phyloP scores from a whole-genome alignment of 2,329 filamentous ascomycete species.

The Piedraia hortae region DNA sequence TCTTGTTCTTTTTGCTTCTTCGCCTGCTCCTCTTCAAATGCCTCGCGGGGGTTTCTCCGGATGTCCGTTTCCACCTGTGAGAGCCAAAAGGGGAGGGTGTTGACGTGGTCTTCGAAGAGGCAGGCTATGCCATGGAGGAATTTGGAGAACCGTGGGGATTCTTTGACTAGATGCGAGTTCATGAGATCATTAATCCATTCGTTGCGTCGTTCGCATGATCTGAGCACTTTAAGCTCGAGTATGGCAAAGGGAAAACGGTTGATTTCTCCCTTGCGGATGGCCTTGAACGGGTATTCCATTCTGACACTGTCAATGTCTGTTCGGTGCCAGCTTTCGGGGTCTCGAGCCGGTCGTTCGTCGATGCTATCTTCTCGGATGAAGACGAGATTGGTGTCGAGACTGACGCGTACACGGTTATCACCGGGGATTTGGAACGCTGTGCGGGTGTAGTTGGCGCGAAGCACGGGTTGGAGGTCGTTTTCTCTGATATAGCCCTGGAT shows the following conservation, averaged over 20 bases:
- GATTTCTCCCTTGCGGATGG: conserved; percentile 74
- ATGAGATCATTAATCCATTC: conserved; percentile 83
- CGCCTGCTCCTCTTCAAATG: conserved; percentile 2
- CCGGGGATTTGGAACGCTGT: conserved; percentile 91
- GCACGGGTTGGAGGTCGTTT: conserved; percentile 51
- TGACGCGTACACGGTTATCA: conserved; percentile 70
- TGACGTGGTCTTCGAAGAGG: conserved; percentile 82
- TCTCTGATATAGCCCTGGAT: conserved; percentile 59
- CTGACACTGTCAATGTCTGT: conserved; percentile 58
- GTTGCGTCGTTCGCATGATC: conserved; percentile 29
- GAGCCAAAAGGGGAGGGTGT: conserved; percentile 89
- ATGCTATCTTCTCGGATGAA: conserved; percentile 55
- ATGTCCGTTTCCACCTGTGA: conserved; percentile 81
- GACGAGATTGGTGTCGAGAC: conserved; percentile 74
- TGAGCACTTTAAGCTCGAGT: conserved; percentile 62
- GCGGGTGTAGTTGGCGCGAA: conserved; percentile 79
- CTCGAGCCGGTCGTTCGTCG: conserved; percentile 71
- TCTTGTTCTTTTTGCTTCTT: conserved; percentile 25
- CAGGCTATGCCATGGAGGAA: conserved; percentile 83
- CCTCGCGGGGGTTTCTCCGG: conserved; percentile 52
- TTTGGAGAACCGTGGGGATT: conserved; percentile 77
- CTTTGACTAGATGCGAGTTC: conserved; percentile 72
- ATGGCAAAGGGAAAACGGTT: conserved; percentile 73
- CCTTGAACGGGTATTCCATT: conserved; percentile 67
- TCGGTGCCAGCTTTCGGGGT: conserved; percentile 73